Percentiles rank a stretch among this genome's conserved stretches.
phyloP scores from a whole-genome alignment of 1,284 basidiomycete species.

The Ganoderma leucocontextum region DNA sequence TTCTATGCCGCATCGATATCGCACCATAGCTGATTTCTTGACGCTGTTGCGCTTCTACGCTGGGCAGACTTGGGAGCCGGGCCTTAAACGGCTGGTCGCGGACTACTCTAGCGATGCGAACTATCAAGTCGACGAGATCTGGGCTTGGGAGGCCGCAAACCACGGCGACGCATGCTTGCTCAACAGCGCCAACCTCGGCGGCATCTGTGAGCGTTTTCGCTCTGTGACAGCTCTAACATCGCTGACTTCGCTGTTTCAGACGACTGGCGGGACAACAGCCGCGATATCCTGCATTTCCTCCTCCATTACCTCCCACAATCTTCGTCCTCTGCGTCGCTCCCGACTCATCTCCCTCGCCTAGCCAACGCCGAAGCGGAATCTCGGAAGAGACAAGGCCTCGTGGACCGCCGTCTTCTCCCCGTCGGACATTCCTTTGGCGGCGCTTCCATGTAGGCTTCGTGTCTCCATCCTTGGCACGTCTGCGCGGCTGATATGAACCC shows the following conservation, averaged over 20 bases:
- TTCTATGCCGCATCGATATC: conserved; percentile 44
- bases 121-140: conserved; percentile 58
- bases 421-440: conserved; percentile 89
- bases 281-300: conserved; percentile 60
- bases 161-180: conserved; percentile 63
- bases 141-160: conserved; percentile 62
- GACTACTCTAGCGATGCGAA: conserved; percentile 23
- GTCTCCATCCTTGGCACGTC: background rate
- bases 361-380: conserved; percentile 48
- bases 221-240: background rate
- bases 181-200: conserved; percentile 55
- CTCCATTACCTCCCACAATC: conserved; percentile 49
- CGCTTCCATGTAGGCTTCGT: conserved; percentile 63
- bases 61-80: conserved; percentile 47
- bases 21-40: conserved; percentile 44
- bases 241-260: conserved; percentile 38
- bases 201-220: conserved; percentile 47
- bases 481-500: background rate
- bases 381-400: conserved; percentile 55
- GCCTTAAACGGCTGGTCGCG: conserved; percentile 37
- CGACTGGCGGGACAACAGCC: conserved; percentile 59
- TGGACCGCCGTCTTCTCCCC: conserved; percentile 60
- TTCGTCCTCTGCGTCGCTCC: conserved; percentile 43
- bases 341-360: conserved; percentile 59
- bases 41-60: conserved; percentile 58